Evolutionary conservation across 148 eudicot genomes (phyloP).

Genomic region (Cornus controversa): DNA sequence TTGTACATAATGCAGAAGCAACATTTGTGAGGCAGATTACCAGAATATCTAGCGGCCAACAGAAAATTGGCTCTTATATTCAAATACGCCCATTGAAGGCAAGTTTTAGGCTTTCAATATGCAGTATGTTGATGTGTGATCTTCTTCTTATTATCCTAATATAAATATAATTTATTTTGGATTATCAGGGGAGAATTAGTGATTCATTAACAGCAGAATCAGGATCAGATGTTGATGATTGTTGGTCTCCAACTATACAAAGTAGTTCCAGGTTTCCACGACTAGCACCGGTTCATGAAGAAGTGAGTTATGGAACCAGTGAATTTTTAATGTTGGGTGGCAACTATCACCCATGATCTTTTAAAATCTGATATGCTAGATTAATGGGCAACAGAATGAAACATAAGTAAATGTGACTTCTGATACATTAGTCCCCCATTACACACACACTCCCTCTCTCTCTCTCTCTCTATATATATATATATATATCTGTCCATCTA

Average conservation of each 20-base stretch:
- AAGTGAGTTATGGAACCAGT: conserved; percentile 39
- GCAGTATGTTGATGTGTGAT: background rate
- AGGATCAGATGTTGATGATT: conserved; percentile 54
- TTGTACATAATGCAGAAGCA: conserved; percentile 52
- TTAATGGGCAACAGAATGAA: background rate
- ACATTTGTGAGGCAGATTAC: conserved; percentile 49
- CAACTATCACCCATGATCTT: background rate
- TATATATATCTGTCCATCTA: background rate
- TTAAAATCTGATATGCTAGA: background rate
- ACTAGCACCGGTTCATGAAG: conserved; percentile 49
- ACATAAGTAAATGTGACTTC: background rate
- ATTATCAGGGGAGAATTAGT: conserved; percentile 49
- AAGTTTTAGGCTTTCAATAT: conserved; percentile 11
- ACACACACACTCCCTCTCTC: background rate
- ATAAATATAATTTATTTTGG: conserved; percentile 15
- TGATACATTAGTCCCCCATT: background rate
- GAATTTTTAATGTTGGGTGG: background rate
- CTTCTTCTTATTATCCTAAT: background rate
- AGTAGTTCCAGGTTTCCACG: conserved; percentile 36
- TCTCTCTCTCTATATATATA: background rate
- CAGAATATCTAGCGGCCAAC: conserved; percentile 38
- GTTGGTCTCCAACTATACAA: conserved; percentile 39
- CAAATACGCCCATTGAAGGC: conserved; percentile 58
- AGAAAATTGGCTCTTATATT: conserved; percentile 40
- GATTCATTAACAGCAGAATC: conserved; percentile 42